phyloP scores from a whole-genome alignment of 176 grass and related monocot genomes.

The Oryza punctata region DNA sequence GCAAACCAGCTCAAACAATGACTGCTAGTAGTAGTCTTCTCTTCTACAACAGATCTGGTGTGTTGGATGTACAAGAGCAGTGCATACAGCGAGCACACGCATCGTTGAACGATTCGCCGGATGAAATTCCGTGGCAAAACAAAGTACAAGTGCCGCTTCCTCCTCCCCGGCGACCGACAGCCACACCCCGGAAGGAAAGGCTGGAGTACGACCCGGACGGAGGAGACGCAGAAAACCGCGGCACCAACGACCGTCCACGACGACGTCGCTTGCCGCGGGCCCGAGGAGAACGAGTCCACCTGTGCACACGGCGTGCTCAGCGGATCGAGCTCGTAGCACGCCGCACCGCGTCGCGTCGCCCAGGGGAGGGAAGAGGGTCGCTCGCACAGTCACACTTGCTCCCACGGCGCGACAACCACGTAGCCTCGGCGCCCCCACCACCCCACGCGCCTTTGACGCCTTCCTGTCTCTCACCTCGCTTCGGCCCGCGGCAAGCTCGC shows the following conservation, averaged over 20 bases:
- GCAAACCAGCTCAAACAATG: too few species aligned
- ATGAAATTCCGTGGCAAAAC: conserved; percentile 19
- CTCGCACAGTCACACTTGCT: neutral
- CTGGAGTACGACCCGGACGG: neutral
- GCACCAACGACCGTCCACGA: neutral
- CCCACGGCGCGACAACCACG: neutral
- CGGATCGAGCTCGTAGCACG: too few species aligned
- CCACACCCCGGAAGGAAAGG: neutral
- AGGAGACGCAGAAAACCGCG: conserved; percentile 25
- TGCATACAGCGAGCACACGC: too few species aligned
- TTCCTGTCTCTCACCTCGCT: neutral
- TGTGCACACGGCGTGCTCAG: conserved; percentile 18
- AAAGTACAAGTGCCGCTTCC: neutral
- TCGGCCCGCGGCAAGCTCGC: conserved; percentile 28
- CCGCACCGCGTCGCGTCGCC: neutral
- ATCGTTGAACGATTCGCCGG: conserved; percentile 11
- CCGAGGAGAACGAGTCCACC: conserved; percentile 25
- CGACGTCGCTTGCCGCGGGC: neutral
- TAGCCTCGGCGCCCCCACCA: too few species aligned
- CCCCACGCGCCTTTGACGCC: conserved; percentile 49
- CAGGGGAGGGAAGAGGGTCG: neutral
- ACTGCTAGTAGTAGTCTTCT: neutral
- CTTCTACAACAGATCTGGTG: neutral
- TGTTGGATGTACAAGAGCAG: neutral
- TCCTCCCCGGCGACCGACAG: conserved; percentile 9